These are phyloP conservation scores for Malassezia psittaci DNA, from an alignment of 1,284 basidiomycete species.

Conservation along the genomic window DNA sequence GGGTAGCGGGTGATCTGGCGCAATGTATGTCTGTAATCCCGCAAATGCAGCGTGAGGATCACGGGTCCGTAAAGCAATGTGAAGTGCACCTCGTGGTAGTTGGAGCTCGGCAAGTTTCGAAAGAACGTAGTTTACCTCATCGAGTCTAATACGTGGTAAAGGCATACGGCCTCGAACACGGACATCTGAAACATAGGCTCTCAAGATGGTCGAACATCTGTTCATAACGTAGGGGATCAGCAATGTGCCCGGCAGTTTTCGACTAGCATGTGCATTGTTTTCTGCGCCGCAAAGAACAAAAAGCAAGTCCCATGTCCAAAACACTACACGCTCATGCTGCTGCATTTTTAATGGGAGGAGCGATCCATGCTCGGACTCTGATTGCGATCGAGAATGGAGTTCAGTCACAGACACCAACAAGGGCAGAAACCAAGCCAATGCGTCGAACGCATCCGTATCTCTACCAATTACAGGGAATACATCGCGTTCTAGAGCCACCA, in stretches of 20 bases:
- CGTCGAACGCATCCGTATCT: constrained; percentile 60
- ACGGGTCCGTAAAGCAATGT: background rate
- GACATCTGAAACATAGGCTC: constrained; percentile 69
- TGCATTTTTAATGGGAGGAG: background rate
- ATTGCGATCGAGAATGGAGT: constrained; percentile 52
- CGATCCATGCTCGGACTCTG: background rate
- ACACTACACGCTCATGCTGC: constrained; percentile 65
- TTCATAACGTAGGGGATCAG: constrained; percentile 62
- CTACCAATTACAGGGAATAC: constrained; percentile 67
- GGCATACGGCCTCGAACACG: constrained; percentile 60
- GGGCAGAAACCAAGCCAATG: constrained; percentile 62
- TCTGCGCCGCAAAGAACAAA: constrained; percentile 62
- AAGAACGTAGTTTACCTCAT: constrained; percentile 76
- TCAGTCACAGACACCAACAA: constrained; percentile 66
- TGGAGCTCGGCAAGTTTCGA: background rate
- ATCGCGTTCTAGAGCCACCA: constrained; percentile 57
- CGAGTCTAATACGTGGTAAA: constrained; percentile 58
- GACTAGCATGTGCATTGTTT: constrained; percentile 50
- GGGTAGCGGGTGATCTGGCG: background rate
- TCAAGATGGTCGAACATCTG: constrained; percentile 61
- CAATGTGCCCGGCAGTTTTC: constrained; percentile 61
- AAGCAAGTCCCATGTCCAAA: constrained; percentile 85
- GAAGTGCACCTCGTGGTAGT: background rate
- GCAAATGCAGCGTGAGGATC: background rate
- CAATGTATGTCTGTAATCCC: background rate